These are phyloP conservation scores for Fusarium sp. DNA, from an alignment of 2,329 filamentous ascomycete species.

Conservation along the genomic window DNA sequence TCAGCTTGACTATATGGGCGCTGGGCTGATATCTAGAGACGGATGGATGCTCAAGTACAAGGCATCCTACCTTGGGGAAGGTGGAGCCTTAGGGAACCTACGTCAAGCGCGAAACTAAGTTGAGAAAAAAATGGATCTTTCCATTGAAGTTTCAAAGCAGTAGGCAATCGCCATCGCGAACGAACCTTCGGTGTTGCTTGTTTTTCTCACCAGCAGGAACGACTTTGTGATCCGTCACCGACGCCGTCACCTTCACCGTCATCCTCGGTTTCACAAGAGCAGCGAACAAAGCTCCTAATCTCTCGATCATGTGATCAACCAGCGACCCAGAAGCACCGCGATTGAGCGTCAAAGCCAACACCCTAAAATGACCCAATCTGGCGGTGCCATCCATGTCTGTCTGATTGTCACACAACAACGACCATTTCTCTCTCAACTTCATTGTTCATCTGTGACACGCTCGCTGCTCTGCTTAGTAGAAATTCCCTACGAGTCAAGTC, in stretches of 20 bases:
- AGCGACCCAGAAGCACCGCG: constrained; percentile 16
- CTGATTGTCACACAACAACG: constrained; percentile 39
- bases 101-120: constrained; percentile 26
- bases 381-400: constrained; percentile 33
- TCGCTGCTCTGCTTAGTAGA: constrained; percentile 8
- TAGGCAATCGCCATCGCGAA: constrained; percentile 20
- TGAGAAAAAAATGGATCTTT: constrained; percentile 22
- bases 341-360: constrained; percentile 21
- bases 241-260: constrained; percentile 15
- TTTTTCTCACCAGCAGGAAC: constrained; percentile 16
- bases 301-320: constrained; percentile 46
- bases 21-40: not conserved
- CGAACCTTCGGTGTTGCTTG: constrained; percentile 14
- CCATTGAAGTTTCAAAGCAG: constrained; percentile 7
- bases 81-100: constrained; percentile 24
- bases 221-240: constrained; percentile 37
- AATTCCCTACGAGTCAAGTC: constrained; percentile 4
- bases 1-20: constrained; percentile 10
- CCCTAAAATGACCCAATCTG: constrained; percentile 36
- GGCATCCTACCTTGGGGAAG: constrained; percentile 3
- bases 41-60: constrained; percentile 6
- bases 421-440: constrained; percentile 4
- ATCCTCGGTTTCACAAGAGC: constrained; percentile 27
- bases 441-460: constrained; percentile 22
- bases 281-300: constrained; percentile 23